These are phyloP conservation scores for Amanita inopinata DNA, from an alignment of 768 basidiomycete genomes.

Conservation along the genomic window DNA sequence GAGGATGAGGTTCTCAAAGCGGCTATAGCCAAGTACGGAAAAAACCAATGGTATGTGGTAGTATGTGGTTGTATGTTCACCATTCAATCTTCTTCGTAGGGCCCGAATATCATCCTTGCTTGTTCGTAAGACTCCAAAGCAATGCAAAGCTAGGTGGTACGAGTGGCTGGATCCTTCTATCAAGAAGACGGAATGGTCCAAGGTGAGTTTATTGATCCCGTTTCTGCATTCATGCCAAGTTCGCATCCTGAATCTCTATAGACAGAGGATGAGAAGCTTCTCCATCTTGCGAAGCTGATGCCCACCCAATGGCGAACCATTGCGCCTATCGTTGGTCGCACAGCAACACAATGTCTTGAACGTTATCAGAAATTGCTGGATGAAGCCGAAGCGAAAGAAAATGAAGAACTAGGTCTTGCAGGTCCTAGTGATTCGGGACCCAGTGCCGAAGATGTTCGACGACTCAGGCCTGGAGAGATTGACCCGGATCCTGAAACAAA, in stretches of 20 bases:
- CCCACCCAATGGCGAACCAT: conserved; percentile 99
- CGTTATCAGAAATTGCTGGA: conserved; percentile 97
- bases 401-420: conserved; percentile 84
- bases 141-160: conserved; percentile 99
- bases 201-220: conserved; percentile 39
- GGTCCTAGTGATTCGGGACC: conserved; percentile 83
- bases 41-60: conserved; percentile 75
- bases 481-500: conserved; percentile 99
- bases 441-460: conserved; percentile 85
- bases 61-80: neutral
- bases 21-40: conserved; percentile 95
- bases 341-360: conserved; percentile 95
- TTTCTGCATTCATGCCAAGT: conserved; percentile 1
- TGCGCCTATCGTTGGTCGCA: conserved; percentile 95
- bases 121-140: conserved; percentile 97
- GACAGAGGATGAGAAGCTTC: conserved; percentile 97
- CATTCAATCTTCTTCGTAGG: conserved; percentile 33
- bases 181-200: conserved; percentile 99
- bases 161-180: conserved; percentile 99
- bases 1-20: conserved; percentile 99
- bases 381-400: conserved; percentile 95
- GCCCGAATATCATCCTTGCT: conserved; percentile 96
- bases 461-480: conserved; percentile 90
- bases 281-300: conserved; percentile 97
- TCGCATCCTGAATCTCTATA: conserved; percentile 19